These are phyloP conservation scores for Amphibolis antarctica DNA, from an alignment of 106 monocot genomes.

Conservation along the genomic window DNA sequence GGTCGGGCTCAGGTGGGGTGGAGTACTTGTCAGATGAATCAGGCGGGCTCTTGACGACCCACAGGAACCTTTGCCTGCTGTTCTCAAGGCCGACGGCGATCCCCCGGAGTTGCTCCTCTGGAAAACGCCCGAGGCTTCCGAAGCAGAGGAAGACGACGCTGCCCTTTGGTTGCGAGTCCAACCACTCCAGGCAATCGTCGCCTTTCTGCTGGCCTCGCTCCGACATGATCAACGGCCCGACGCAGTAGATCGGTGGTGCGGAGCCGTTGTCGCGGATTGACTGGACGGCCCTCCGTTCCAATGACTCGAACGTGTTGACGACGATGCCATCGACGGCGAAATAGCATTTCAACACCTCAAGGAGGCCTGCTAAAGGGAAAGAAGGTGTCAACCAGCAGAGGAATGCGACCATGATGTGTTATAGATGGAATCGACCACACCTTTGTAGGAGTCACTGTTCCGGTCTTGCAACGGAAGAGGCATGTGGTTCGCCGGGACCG, in stretches of 20 bases:
- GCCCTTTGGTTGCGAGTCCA: constrained; percentile 35
- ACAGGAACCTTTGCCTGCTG: constrained; percentile 54
- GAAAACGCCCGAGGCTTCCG: constrained; percentile 45
- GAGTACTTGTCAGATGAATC: constrained; percentile 5
- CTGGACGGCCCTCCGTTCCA: constrained; percentile 26
- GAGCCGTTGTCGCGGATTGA: constrained; percentile 8
- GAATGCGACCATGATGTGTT: too few species aligned
- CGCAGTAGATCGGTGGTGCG: constrained; percentile 28
- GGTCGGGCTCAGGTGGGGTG: constrained; percentile 24
- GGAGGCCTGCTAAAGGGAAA: too few species aligned
- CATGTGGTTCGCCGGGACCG: too few species aligned
- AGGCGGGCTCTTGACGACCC: constrained; percentile 48
- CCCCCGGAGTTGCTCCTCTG: constrained; percentile 37
- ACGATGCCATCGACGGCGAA: constrained; percentile 19
- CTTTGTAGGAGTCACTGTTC: too few species aligned
- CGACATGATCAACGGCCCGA: constrained; percentile 39
- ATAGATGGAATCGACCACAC: too few species aligned
- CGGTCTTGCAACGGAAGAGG: too few species aligned
- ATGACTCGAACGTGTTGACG: constrained; percentile 37
- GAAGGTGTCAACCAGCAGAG: too few species aligned
- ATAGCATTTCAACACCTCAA: constrained; percentile 3
- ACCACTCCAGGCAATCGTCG: constrained; percentile 36
- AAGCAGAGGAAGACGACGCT: constrained; percentile 76
- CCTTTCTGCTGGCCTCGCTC: background rate
- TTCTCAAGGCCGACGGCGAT: constrained; percentile 50